These are phyloP conservation scores for Sordariomycetes sp. DNA, from an alignment of 2,329 filamentous ascomycete genomes.

Conservation along the genomic window DNA sequence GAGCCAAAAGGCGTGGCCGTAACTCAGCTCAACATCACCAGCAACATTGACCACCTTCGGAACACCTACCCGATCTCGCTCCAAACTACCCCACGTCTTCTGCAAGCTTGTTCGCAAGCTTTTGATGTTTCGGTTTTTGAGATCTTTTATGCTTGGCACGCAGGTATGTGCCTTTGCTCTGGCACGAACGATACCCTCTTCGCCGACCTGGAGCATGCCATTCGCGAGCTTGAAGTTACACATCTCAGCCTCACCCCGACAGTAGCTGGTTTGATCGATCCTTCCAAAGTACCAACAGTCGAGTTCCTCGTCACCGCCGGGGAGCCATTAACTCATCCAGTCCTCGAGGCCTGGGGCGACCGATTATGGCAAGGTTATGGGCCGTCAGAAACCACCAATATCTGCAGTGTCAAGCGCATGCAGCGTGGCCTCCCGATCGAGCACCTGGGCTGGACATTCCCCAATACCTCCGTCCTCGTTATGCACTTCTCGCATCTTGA, in stretches of 20 bases:
- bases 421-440: conserved; percentile 48
- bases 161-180: conserved; percentile 70
- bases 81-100: conserved; percentile 41
- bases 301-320: conserved; percentile 73
- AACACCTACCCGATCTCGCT: conserved; percentile 51
- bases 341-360: conserved; percentile 59
- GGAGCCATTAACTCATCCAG: conserved; percentile 66
- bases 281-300: conserved; percentile 59
- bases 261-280: conserved; percentile 66
- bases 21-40: conserved; percentile 65
- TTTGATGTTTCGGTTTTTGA: conserved; percentile 89
- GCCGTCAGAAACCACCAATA: conserved; percentile 80
- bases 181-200: conserved; percentile 68
- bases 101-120: conserved; percentile 76
- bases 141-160: conserved; percentile 76
- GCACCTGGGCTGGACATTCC: conserved; percentile 67
- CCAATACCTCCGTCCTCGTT: conserved; percentile 69
- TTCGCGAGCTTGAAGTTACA: conserved; percentile 56
- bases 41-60: conserved; percentile 61
- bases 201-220: conserved; percentile 58
- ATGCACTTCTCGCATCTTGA: conserved; percentile 34
- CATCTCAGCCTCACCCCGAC: conserved; percentile 83
- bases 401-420: conserved; percentile 68
- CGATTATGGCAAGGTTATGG: conserved; percentile 75
- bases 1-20: conserved; percentile 72